Evolutionary conservation across 768 basidiomycete species (phyloP).

Genomic region (Trametes sanguinea): DNA sequence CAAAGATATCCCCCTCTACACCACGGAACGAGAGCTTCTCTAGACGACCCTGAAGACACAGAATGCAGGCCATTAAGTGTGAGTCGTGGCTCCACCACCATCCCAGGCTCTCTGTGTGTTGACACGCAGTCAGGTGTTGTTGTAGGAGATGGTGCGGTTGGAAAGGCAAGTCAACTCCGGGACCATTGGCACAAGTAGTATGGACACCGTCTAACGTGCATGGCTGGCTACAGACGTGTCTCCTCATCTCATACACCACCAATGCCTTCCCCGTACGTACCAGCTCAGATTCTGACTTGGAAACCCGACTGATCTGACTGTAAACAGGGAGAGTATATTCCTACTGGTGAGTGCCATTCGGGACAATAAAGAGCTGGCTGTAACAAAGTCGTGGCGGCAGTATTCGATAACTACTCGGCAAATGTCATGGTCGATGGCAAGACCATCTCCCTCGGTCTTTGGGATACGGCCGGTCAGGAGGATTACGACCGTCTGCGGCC

Average conservation of each 20-base stretch:
- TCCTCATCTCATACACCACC: constrained; percentile 99
- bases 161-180: constrained; percentile 66
- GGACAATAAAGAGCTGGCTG: constrained; percentile 13
- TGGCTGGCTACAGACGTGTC: constrained; percentile 72
- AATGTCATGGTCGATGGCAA: constrained; percentile 99
- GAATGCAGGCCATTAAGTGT: constrained; percentile 95
- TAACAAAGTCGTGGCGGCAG: constrained; percentile 41
- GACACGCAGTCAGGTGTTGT: constrained; percentile 74
- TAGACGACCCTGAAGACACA: constrained; percentile 33
- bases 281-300: neutral
- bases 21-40: constrained; percentile 17
- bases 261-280: constrained; percentile 89
- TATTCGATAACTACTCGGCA: constrained; percentile 98
- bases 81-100: constrained; percentile 31
- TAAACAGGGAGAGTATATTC: constrained; percentile 90
- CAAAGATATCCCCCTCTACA: constrained; percentile 17
- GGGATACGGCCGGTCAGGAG: constrained; percentile 99
- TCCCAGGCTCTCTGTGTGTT: constrained; percentile 14
- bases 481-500: constrained; percentile 98
- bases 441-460: constrained; percentile 95
- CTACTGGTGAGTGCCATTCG: constrained; percentile 63
- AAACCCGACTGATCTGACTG: constrained; percentile 4
- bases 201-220: constrained; percentile 26
- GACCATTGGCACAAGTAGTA: neutral
- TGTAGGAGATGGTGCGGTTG: constrained; percentile 97